Evolutionary conservation across 2,329 filamentous ascomycete genomes (phyloP).

Genomic region (Botrytis cinerea): DNA sequence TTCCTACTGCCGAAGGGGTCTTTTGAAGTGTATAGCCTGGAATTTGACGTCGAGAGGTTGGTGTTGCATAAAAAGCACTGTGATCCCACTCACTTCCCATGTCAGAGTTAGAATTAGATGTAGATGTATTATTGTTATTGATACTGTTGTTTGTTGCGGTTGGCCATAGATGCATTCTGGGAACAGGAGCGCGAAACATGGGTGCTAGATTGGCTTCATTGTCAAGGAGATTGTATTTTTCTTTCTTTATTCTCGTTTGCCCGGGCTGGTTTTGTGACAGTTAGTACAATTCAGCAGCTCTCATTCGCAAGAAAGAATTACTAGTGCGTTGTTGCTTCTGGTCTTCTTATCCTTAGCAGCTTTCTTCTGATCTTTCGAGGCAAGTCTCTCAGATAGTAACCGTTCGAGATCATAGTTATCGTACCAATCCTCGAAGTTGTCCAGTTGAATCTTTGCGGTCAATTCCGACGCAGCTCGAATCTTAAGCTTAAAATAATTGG

Average conservation of each 20-base stretch:
- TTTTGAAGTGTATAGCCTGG: slow-evolving; percentile 34
- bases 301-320: neutral
- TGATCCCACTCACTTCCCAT: slow-evolving; percentile 32
- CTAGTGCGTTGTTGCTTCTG: slow-evolving; percentile 25
- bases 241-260: slow-evolving; percentile 27
- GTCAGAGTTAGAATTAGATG: slow-evolving; percentile 20
- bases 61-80: slow-evolving; percentile 35
- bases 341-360: slow-evolving; percentile 40
- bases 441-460: slow-evolving; percentile 62
- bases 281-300: neutral
- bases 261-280: neutral
- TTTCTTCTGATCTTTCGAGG: slow-evolving; percentile 71
- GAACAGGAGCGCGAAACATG: slow-evolving; percentile 38
- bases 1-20: slow-evolving; percentile 11
- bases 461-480: slow-evolving; percentile 68
- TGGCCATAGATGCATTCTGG: slow-evolving; percentile 41
- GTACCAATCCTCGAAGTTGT: slow-evolving; percentile 79
- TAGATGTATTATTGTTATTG: slow-evolving; percentile 1
- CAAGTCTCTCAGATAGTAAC: slow-evolving; percentile 76
- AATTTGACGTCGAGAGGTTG: slow-evolving; percentile 35
- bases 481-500: slow-evolving; percentile 79
- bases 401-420: slow-evolving; percentile 66
- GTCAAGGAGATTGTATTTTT: slow-evolving; percentile 23
- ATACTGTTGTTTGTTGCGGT: slow-evolving; percentile 23
- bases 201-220: slow-evolving; percentile 28